phyloP scores from a whole-genome alignment of 2,329 filamentous ascomycete species.

The Aspergillus udagawae region DNA sequence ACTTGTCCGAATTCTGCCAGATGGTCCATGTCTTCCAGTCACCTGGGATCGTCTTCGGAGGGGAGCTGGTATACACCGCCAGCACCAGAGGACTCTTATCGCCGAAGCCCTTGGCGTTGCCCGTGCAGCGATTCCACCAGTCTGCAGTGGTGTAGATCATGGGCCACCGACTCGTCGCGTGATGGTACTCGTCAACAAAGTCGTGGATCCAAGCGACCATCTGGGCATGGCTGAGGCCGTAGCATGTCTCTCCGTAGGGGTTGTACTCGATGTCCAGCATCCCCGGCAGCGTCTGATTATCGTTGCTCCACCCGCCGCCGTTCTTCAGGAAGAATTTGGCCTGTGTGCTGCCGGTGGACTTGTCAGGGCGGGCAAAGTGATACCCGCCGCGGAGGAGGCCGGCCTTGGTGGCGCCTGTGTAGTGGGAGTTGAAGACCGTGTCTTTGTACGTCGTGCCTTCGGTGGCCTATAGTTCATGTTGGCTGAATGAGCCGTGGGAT shows the following conservation, averaged over 20 bases:
- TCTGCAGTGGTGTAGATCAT: conserved; percentile 50
- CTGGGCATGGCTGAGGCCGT: conserved; percentile 38
- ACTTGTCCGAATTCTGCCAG: conserved; percentile 17
- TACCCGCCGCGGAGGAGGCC: conserved; percentile 53
- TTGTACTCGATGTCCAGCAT: conserved; percentile 54
- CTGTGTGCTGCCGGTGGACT: conserved; percentile 44
- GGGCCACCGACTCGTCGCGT: conserved; percentile 45
- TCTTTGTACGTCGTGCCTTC: conserved; percentile 47
- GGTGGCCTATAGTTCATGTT: conserved; percentile 41
- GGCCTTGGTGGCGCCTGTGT: conserved; percentile 47
- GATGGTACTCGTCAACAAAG: conserved; percentile 50
- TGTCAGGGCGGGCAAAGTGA: conserved; percentile 50
- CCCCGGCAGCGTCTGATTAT: conserved; percentile 53
- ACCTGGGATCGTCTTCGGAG: conserved; percentile 44
- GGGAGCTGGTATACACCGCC: conserved; percentile 39
- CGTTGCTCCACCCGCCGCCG: conserved; percentile 52
- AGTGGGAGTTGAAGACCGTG: conserved; percentile 47
- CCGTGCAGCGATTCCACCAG: conserved; percentile 54
- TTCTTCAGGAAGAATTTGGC: conserved; percentile 50
- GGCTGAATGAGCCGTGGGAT: background rate
- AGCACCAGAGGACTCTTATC: conserved; percentile 48
- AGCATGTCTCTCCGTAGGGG: conserved; percentile 39
- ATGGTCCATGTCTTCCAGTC: conserved; percentile 32
- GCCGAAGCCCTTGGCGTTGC: conserved; percentile 46
- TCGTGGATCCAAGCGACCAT: conserved; percentile 53